phyloP scores from a whole-genome alignment of 768 basidiomycete genomes.

The Boletus reticuloceps region DNA sequence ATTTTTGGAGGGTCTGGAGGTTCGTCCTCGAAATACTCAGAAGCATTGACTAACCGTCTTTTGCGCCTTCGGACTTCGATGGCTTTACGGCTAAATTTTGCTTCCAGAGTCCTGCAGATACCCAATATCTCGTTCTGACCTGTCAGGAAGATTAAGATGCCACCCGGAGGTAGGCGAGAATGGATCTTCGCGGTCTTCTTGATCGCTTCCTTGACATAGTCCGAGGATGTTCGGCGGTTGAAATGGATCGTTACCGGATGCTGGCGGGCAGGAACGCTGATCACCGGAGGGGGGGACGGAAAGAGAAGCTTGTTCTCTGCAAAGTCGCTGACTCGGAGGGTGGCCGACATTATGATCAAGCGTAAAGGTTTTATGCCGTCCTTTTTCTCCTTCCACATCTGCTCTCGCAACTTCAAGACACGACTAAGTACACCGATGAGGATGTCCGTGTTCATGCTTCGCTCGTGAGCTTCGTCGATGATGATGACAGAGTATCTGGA shows the following conservation, averaged over 20 bases:
- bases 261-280: conserved; percentile 86
- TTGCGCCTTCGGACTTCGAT: conserved; percentile 50
- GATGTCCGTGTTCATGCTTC: conserved; percentile 98
- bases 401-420: conserved; percentile 84
- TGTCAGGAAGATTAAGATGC: conserved; percentile 90
- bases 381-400: conserved; percentile 80
- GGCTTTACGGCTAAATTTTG: conserved; percentile 67
- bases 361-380: conserved; percentile 81
- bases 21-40: conserved; percentile 29
- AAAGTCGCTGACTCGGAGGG: conserved; percentile 91
- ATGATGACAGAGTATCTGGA: conserved; percentile 91
- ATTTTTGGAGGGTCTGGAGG: conserved; percentile 12
- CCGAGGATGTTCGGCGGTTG: conserved; percentile 76
- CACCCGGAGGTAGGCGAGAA: conserved; percentile 86
- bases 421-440: conserved; percentile 95
- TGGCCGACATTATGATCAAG: conserved; percentile 98
- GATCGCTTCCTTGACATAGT: conserved; percentile 89
- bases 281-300: conserved; percentile 80
- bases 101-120: conserved; percentile 78
- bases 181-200: conserved; percentile 93
- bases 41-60: conserved; percentile 23
- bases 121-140: conserved; percentile 94
- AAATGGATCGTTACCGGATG: conserved; percentile 96
- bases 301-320: conserved; percentile 84
- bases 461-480: conserved; percentile 97